Conservation (phyloP, 306 rosid genomes). For the Cicer cuneatum region DNA sequence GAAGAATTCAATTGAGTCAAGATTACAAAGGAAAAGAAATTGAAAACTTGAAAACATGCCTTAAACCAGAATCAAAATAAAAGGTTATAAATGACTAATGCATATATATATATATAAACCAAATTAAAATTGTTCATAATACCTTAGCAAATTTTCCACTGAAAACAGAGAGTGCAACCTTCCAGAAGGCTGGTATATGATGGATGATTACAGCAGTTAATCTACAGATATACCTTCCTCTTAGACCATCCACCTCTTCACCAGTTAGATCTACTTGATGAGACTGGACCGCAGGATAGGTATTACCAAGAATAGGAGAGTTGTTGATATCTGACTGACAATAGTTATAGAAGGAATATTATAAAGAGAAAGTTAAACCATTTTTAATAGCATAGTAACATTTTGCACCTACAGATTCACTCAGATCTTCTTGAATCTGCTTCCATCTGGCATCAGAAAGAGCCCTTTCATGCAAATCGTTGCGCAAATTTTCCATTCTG, state of each 20-base stretch:
- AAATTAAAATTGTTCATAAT: slow-evolving; percentile 37
- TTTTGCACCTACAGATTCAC: slow-evolving; percentile 74
- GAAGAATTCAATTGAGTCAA: slow-evolving; percentile 26
- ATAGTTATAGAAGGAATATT: slow-evolving; percentile 47
- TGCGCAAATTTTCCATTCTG: slow-evolving; percentile 79
- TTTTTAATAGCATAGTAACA: slow-evolving; percentile 35
- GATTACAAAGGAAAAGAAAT: slow-evolving; percentile 24
- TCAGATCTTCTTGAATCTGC: slow-evolving; percentile 77
- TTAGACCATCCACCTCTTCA: slow-evolving; percentile 86
- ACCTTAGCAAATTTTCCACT: slow-evolving; percentile 98
- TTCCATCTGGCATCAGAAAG: slow-evolving; percentile 91
- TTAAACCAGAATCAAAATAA: slow-evolving; percentile 26
- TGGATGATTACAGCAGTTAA: slow-evolving; percentile 90
- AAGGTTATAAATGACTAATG: slow-evolving; percentile 20
- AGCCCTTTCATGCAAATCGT: slow-evolving; percentile 84
- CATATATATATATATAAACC: background rate
- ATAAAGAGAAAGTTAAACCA: slow-evolving; percentile 35
- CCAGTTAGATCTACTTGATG: slow-evolving; percentile 63
- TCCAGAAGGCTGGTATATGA: slow-evolving; percentile 94
- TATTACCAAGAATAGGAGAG: slow-evolving; percentile 56
- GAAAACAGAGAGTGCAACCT: slow-evolving; percentile 88
- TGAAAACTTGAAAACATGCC: slow-evolving; percentile 27
- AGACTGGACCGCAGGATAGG: slow-evolving; percentile 56
- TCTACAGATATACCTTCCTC: slow-evolving; percentile 92
- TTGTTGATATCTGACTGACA: slow-evolving; percentile 81